Percentiles rank a stretch among this genome's conserved stretches.
Conservation (phyloP, 2,329 filamentous ascomycete species). For the Didymella segeticola region DNA sequence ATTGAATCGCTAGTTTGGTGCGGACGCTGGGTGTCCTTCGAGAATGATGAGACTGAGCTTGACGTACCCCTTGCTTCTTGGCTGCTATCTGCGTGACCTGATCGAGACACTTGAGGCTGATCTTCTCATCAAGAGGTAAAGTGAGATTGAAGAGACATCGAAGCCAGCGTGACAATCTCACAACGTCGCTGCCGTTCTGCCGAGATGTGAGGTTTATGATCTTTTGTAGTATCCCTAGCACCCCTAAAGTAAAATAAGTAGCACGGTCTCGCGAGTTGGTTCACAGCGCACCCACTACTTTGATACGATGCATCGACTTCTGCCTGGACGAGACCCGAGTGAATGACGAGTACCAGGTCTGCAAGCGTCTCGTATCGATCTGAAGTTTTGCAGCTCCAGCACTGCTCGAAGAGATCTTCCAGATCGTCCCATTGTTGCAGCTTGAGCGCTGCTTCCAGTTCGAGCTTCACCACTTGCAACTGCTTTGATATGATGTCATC, state of each 20-base stretch:
- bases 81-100: slow-evolving; percentile 59
- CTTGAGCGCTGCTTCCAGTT: slow-evolving; percentile 76
- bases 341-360: slow-evolving; percentile 55
- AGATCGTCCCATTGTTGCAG: slow-evolving; percentile 74
- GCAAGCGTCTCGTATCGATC: slow-evolving; percentile 55
- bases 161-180: slow-evolving; percentile 75
- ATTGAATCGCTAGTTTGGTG: not conserved
- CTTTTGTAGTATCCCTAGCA: slow-evolving; percentile 59
- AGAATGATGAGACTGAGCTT: slow-evolving; percentile 2
- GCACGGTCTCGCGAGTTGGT: not conserved
- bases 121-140: slow-evolving; percentile 61
- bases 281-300: slow-evolving; percentile 30
- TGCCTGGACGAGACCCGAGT: slow-evolving; percentile 45
- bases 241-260: slow-evolving; percentile 21
- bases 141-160: slow-evolving; percentile 77
- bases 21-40: slow-evolving; percentile 11
- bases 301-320: slow-evolving; percentile 40
- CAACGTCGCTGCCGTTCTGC: slow-evolving; percentile 62
- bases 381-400: slow-evolving; percentile 45
- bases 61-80: slow-evolving; percentile 37
- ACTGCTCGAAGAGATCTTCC: slow-evolving; percentile 62
- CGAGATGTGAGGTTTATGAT: slow-evolving; percentile 73
- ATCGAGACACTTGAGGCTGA: slow-evolving; percentile 68
- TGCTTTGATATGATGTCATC: slow-evolving; percentile 68
- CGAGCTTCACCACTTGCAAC: slow-evolving; percentile 72